Evolutionary conservation across 345 rosid species (phyloP), one percentile per base, ranked within the genome.

Genomic region (Populus pruinosa): DNA sequence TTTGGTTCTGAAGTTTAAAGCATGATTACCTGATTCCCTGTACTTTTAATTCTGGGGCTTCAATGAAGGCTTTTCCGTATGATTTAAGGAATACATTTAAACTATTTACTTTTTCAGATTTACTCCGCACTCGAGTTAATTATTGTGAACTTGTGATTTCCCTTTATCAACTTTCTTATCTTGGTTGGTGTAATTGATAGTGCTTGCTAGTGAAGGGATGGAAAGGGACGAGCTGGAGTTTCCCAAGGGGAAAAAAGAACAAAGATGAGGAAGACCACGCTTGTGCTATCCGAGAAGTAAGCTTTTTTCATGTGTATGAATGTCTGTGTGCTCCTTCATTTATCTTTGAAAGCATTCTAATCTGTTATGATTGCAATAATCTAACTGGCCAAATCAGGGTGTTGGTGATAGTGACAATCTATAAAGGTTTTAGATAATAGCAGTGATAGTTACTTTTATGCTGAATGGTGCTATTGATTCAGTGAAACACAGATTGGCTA

Each of bases 151-250:
- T 43, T 64, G 20, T 31, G 53, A 20, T 59, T 72, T 44, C 55
- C 11, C 29, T 71, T 29, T 35, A 16, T 2, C 35, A n/a, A 35
- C 39, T 62, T 72, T 61, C 50, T 69, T 69, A 47, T 17, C 12
- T 69, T 63, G 63, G 61, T 21, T 75, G 25, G 56, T 87, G 78
- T 61, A 33, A 63, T 70, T 83, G 72, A 77, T 80, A 92, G 98
- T 92, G 97, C 83, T 67, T 96, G 84, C 87, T 96, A 76, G 99
- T 96, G 76, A 96, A 96, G 85, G 99, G 97, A 76, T 94, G 99
- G 99, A 96, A 92, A 90, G 99, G 98, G 68, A 86, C 97, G 4
- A 96, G 99, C 87, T 96, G 98, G 99, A 94, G 98, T 89, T 96
- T 96, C 78, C 98, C 99, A 29, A 93, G 99, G 39, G 98, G 99